Base-by-base conservation (phyloP, 257 asterid genomes). In the Nicotiana paniculata region DNA sequence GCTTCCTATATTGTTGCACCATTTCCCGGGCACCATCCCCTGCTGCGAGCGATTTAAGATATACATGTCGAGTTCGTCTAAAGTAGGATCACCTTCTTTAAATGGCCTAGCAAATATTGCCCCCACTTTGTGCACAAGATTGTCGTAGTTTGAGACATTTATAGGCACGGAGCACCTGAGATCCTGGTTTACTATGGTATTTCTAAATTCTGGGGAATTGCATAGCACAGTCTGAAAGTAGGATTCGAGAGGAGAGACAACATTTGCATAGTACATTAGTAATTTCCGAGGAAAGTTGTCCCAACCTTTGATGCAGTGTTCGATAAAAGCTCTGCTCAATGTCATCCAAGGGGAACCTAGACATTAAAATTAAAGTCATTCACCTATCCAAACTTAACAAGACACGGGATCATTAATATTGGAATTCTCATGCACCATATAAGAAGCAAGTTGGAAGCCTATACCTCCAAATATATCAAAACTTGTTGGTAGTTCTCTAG, bases 201-300 rank as follows among this genome's bases (percentile, higher is more conserved):
- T 90, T 55, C 83, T 86, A 62, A 88, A 87, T 82, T 86, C 82
- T 0, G 89, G 93, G 4, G 93, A 86, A 86, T 88, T 87, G 91
- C 96, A 90, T 1, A 91, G 77, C 77, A 91, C 70, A 0, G 93
- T 91, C 57, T 91, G 93, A 90, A 91, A 90, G 83, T 91, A 90
- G 13, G 89, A 88, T 15, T 87, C 85, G 1, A 89, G 89, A 62
- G 96, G 96, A 17, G 77, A 87, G 26, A 67, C 87, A 6, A 81
- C 86, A 26, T 91, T 91, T 92, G 81, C 85, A 24, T 88, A 91
- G 85, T 91, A 91, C 93, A 90, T 88, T 7, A 91, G 91, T 65
- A 91, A 51, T 79, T 91, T 91, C 62, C 93, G 84, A 0, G 96
- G 96, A 15, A 90, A 88, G 35, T 88, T 90, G 88, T 91, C 96